Base-by-base conservation (phyloP, 108 stramenopile genomes). In the Ochromonas danica region DNA sequence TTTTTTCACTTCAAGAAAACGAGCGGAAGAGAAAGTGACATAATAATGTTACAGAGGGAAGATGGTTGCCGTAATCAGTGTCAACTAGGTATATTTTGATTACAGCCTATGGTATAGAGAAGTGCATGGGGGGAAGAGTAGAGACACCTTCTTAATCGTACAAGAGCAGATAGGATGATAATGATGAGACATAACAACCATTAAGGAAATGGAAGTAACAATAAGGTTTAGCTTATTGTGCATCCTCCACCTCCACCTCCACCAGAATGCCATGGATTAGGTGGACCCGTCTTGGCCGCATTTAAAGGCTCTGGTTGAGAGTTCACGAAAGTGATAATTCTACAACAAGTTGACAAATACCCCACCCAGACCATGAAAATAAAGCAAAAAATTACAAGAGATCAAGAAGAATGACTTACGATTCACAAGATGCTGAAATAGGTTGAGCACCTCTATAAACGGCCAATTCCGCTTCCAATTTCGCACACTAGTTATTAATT, bases 181-280 rank as follows among this genome's bases (percentile, higher is more conserved):
- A n/a, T n/a, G n/a, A n/a, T n/a, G n/a, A n/a, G n/a, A n/a, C n/a
- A n/a, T n/a, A n/a, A n/a, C n/a, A n/a, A n/a, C n/a, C n/a, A n/a
- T n/a, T n/a, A n/a, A n/a, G n/a, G 51, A 22, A 57, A 57, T 17
- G 22, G 51, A 57, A 57, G 22, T 17, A 22, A 57, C 51, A 57
- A 22, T 35, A 67, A 67, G 6, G 17, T 6, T 36, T 67, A 67
- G 17, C 30, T 14, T 35, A 67, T 67, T 31, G 35, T 67, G 25
- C 63, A 67, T 67, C 63, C 63, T 31, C 63, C 63, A 10, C 63
- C 63, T 10, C 63, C 63, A 10, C 63, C 63, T 14, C 63, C 63
- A 36, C 63, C 25, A 28, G 63, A 67, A 36, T 67, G 63, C 63
- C 63, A 67, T 67, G 63, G 63, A 36, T 67, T 67, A 6, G 63